These are phyloP conservation scores for Pythium utonaiense DNA, from an alignment of 352 stramenopile species.

Conservation along the genomic window DNA sequence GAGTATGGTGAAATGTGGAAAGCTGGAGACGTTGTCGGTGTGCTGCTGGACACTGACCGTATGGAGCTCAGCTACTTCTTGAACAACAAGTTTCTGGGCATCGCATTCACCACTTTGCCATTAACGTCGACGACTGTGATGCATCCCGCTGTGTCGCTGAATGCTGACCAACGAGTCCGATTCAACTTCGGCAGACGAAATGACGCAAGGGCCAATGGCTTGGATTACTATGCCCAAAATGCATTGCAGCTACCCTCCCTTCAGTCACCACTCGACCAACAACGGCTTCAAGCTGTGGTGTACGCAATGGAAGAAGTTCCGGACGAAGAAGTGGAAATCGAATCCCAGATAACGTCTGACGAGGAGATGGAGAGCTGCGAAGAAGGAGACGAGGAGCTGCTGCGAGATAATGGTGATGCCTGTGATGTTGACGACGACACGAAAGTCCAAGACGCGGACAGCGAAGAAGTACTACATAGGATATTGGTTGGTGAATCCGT, in stretches of 20 bases:
- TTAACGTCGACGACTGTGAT: conserved; percentile 46
- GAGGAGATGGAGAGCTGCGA: not conserved
- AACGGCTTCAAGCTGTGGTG: conserved; percentile 4
- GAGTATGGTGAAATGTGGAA: conserved; percentile 87
- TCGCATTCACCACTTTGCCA: conserved; percentile 67
- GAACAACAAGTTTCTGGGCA: conserved; percentile 88
- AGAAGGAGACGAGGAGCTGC: not conserved
- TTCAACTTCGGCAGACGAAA: conserved; percentile 74
- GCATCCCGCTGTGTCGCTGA: conserved; percentile 83
- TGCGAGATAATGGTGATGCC: not conserved
- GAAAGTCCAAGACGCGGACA: not conserved
- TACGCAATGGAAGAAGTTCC: conserved; percentile 1
- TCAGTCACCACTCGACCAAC: conserved; percentile 6
- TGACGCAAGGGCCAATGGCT: not conserved
- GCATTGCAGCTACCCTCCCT: not conserved
- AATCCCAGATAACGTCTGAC: not conserved
- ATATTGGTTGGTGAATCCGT: not conserved
- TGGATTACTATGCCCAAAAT: not conserved
- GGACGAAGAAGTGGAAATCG: not conserved
- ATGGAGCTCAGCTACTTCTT: conserved; percentile 88
- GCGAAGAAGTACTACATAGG: not conserved
- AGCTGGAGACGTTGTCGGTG: conserved; percentile 80
- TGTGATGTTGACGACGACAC: not conserved
- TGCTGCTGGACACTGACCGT: conserved; percentile 81
- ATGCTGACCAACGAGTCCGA: conserved; percentile 68